These are phyloP conservation scores for Prunus fruticosa DNA, from an alignment of 306 rosid genomes.

Conservation along the genomic window DNA sequence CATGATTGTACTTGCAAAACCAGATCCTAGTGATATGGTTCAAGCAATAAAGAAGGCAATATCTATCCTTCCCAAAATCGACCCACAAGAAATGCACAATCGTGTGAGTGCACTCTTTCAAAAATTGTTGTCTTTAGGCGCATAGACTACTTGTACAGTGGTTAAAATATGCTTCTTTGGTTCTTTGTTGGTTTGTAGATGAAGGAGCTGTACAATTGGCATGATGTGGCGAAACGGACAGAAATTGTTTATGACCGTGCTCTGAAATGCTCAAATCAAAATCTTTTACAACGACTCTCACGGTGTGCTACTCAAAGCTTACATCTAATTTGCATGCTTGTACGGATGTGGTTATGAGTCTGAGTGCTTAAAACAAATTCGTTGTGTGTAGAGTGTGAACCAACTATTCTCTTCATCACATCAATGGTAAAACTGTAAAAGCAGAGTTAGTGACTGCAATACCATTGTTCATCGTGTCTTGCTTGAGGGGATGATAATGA, in stretches of 20 bases:
- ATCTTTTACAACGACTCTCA: constrained; percentile 64
- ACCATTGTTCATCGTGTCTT: not conserved
- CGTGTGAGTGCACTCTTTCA: constrained; percentile 53
- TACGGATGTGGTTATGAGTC: not conserved
- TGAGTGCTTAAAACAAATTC: not conserved
- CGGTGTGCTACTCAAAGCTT: constrained; percentile 44
- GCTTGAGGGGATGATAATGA: not conserved
- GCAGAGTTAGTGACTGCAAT: not conserved
- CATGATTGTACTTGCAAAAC: constrained; percentile 88
- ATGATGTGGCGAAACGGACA: constrained; percentile 85
- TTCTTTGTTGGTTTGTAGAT: constrained; percentile 33
- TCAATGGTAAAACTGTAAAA: not conserved
- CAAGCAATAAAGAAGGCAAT: constrained; percentile 69
- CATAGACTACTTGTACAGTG: constrained; percentile 19
- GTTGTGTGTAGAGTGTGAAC: not conserved
- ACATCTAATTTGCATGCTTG: constrained; percentile 4
- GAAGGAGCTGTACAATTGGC: constrained; percentile 84
- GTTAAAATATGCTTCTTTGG: constrained; percentile 11
- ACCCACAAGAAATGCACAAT: constrained; percentile 80
- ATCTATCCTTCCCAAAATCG: constrained; percentile 65
- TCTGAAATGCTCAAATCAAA: constrained; percentile 62
- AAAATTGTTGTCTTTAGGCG: constrained; percentile 1
- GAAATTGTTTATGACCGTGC: constrained; percentile 87
- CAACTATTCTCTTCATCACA: not conserved
- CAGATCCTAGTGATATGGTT: constrained; percentile 88